Percentiles rank a stretch among this genome's conserved stretches.
phyloP scores from a whole-genome alignment of 305 asterid species.

The Solanum hybrid region DNA sequence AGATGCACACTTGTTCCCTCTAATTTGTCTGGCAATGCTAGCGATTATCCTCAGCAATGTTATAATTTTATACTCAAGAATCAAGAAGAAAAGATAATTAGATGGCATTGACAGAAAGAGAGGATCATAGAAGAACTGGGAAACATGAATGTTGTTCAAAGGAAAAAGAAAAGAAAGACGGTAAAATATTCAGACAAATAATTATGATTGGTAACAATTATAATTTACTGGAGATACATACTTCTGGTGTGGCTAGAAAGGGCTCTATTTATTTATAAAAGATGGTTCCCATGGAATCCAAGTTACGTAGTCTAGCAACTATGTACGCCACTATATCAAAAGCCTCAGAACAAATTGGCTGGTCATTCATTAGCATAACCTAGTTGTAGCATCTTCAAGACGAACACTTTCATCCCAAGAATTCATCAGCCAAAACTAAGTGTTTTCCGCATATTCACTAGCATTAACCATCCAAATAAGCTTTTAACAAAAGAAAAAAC shows the following conservation, averaged over 20 bases:
- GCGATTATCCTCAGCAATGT: neutral
- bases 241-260: neutral
- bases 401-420: neutral
- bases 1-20: neutral
- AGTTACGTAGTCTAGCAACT: neutral
- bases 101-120: neutral
- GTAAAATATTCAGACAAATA: neutral
- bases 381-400: neutral
- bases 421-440: neutral
- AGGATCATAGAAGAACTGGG: neutral
- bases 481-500: neutral
- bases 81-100: neutral
- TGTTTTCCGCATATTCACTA: neutral
- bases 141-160: neutral
- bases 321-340: neutral
- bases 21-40: neutral
- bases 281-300: neutral
- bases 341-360: neutral
- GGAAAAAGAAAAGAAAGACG: neutral
- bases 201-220: neutral
- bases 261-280: neutral
- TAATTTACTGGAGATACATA: neutral
- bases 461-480: neutral
- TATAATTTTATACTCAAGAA: neutral
- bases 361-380: neutral